Evolutionary conservation across 2,329 filamentous ascomycete genomes (phyloP), one percentile per base, ranked within the genome.

Genomic region (Aspergillus transmontanensis): DNA sequence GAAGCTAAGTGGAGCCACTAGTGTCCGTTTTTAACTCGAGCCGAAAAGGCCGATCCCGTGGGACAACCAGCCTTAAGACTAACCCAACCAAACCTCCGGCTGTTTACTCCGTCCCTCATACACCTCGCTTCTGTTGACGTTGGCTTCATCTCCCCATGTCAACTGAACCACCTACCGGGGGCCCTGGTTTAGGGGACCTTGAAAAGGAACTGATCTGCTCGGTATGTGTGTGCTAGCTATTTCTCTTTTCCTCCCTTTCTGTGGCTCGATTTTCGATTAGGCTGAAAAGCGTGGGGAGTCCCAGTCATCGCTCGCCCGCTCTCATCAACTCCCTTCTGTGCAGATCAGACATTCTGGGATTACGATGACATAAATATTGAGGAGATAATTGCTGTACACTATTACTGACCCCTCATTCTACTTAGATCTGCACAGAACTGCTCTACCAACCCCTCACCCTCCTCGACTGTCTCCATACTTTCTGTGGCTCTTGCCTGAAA

Each of bases 141-240:
- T 21, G 7, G 6, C 7, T 39, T 14, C 21, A 23, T 51, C 50
- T 59, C 61, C 55, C 60, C 62, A 71, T 71, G 69, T 65, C 65
- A 64, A 60, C 60, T 43, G 67, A 66, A 62, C 46, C 63, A 45
- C 62, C 45, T 36, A 23, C 51, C 26, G 30, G 54, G 41, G 66
- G 71, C 60, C 70, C 74, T 60, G 82, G 80, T 56, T 74, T 84
- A 62, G 75, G 83, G 73, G 92, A 96, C 78, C 84, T 97, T 71
- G 95, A 97, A 82, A 94, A 90, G 79, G 95, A 99, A 86, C 83
- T 98, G 81, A 94, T 90, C 59, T 98, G 94, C 83, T 96, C 94
- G 76, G 94, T 97, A 86, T 81, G 91, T 87, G 48, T 53, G 12
- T 36, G 55, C 41, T 59, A 56, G 58, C 64, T 60, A 61, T 43